Base-by-base conservation (phyloP, 371 early-diverging fungal species). In the Saksenaea vasiformis region DNA sequence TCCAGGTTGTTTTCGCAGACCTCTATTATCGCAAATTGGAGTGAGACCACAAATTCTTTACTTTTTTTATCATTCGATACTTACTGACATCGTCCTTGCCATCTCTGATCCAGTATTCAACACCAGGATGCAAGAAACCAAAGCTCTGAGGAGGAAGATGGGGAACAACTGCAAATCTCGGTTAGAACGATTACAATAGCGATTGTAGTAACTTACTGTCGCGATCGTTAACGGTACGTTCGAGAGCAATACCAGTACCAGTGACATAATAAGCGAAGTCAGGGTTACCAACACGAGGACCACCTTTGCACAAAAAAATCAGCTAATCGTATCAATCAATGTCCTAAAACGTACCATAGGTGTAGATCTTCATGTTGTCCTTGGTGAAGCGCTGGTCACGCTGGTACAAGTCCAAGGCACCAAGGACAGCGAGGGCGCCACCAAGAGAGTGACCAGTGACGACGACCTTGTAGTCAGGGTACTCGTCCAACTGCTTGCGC, bases 401-500 rank as follows among this genome's bases (percentile, higher is more conserved):
- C 51, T 70, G 65, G 41, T 70, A 62, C 54, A 70, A 57, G 35
- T 70, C 70, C 41, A 70, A 37, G 2, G 66, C 70, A 24, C 56
- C 28, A 5, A 70, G 34, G 5, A 66, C 28, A 2, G 70, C 66
- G 9, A 38, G 8, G 7, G 70, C 70, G 38, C 63, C 70, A n/a
- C 70, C 70, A 28, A 70, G 56, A 1, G 70, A 70, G 58, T 69
- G 69, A 2, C 71, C 71, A 11, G 66, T 58, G 24, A 71, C 62
- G 37, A 37, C 53, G 17, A 67, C 43, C 28, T 59, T 56, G 57
- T 71, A 71, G 44, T 58, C 59, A 37, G 65, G 60, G 41, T 71
- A 26, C 3, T 28, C 41, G 11, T 53, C 59, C 37, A 65, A n/a
- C 39, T 67, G 60, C 22, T 56, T 35, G 8, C 17, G 27, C 24